Evolutionary conservation across 2,329 filamentous ascomycete genomes (phyloP).

Genomic region (Xylariaceae sp.): DNA sequence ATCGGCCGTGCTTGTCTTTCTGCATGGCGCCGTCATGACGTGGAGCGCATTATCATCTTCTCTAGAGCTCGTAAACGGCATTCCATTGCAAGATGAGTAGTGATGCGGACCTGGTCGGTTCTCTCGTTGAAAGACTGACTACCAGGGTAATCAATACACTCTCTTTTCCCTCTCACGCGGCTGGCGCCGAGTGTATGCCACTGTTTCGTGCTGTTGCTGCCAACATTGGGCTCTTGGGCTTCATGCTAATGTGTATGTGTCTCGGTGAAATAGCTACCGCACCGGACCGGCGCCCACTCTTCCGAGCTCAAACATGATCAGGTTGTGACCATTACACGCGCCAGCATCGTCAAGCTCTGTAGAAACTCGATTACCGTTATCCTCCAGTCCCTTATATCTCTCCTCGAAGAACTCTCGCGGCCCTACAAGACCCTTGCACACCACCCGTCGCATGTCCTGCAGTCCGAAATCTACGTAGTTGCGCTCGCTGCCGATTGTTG

Average conservation of each 20-base stretch:
- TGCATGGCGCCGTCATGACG: slow-evolving; percentile 33
- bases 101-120: slow-evolving; percentile 57
- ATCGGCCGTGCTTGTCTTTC: slow-evolving; percentile 7
- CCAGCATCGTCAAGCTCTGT: slow-evolving; percentile 59
- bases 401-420: slow-evolving; percentile 56
- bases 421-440: slow-evolving; percentile 48
- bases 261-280: slow-evolving; percentile 45
- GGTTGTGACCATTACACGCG: slow-evolving; percentile 56
- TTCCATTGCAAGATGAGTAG: slow-evolving; percentile 48
- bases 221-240: neutral
- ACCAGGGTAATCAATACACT: slow-evolving; percentile 47
- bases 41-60: slow-evolving; percentile 26
- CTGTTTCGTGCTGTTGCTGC: neutral
- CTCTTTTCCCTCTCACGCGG: neutral
- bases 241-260: slow-evolving; percentile 15
- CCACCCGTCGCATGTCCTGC: slow-evolving; percentile 57
- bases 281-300: slow-evolving; percentile 56
- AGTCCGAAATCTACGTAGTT: slow-evolving; percentile 63
- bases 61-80: slow-evolving; percentile 26
- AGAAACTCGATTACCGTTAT: slow-evolving; percentile 49
- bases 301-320: slow-evolving; percentile 59
- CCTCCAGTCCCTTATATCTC: slow-evolving; percentile 52
- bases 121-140: slow-evolving; percentile 59
- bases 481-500: slow-evolving; percentile 63
- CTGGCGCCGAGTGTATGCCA: too few relatives aligned